Conservation (phyloP, 176 grass and related monocot species). For the Ensete glaucum region DNA sequence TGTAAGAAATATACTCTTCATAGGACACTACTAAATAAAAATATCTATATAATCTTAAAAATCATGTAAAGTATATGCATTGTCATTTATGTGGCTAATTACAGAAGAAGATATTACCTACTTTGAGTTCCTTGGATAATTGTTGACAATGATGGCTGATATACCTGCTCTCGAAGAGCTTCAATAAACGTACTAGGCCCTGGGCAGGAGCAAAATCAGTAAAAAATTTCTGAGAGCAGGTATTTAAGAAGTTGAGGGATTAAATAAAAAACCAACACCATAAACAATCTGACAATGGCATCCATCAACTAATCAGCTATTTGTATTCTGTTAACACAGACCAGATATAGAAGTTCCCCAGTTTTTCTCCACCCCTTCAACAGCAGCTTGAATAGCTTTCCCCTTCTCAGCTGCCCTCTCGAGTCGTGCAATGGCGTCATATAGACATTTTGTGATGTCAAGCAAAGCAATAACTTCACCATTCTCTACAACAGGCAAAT, state of each 20-base stretch:
- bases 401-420: background rate
- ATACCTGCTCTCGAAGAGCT: constrained; percentile 52
- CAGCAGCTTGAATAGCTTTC: constrained; percentile 2
- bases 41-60: background rate
- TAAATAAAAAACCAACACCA: background rate
- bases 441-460: constrained; percentile 50
- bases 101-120: constrained; percentile 20
- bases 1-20: background rate
- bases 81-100: background rate
- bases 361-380: constrained; percentile 30
- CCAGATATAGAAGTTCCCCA: constrained; percentile 31
- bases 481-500: constrained; percentile 82
- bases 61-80: too few relatives aligned
- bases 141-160: constrained; percentile 48
- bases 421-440: background rate
- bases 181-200: constrained; percentile 39
- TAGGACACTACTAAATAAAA: background rate
- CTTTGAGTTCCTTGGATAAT: constrained; percentile 45
- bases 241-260: background rate
- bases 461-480: constrained; percentile 81
- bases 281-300: background rate
- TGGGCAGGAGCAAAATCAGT: constrained; percentile 1
- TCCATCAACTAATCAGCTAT: background rate
- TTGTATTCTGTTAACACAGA: background rate
- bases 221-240: background rate